Percentiles rank a stretch among this genome's conserved stretches.
Conservation (phyloP, 2,329 filamentous ascomycete species). For the Cryphonectria japonica region DNA sequence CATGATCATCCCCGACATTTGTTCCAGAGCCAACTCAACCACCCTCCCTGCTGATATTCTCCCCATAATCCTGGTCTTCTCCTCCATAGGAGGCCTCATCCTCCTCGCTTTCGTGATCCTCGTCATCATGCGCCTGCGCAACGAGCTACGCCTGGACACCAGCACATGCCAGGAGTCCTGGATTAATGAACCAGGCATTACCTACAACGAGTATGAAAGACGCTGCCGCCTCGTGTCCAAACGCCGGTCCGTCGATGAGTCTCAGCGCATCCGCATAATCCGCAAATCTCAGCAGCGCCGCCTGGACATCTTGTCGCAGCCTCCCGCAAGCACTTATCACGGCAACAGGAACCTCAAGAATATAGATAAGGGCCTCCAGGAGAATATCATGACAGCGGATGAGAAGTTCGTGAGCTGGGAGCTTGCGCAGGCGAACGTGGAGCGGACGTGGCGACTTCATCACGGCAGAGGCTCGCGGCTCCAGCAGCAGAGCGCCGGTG, state of each 20-base stretch:
- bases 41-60: no score
- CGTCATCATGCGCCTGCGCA: neutral
- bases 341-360: neutral
- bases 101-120: neutral
- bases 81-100: neutral
- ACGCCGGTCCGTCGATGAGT: constrained; percentile 31
- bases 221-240: no score
- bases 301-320: neutral
- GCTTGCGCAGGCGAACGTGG: constrained; percentile 20
- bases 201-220: no score
- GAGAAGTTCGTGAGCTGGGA: constrained; percentile 16
- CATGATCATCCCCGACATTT: neutral
- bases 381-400: neutral
- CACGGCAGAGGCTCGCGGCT: constrained; percentile 16
- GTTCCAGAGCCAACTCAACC: no score
- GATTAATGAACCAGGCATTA: no score
- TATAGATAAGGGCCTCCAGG: neutral
- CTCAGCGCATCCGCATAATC: constrained; percentile 32
- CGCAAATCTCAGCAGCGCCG: constrained; percentile 33
- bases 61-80: neutral
- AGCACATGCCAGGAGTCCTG: no score
- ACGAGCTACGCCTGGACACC: no score
- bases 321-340: constrained; percentile 24
- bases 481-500: neutral
- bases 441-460: constrained; percentile 20